Evolutionary conservation across 1,284 basidiomycete species (phyloP).

Genomic region (Apiotrichum siamense): DNA sequence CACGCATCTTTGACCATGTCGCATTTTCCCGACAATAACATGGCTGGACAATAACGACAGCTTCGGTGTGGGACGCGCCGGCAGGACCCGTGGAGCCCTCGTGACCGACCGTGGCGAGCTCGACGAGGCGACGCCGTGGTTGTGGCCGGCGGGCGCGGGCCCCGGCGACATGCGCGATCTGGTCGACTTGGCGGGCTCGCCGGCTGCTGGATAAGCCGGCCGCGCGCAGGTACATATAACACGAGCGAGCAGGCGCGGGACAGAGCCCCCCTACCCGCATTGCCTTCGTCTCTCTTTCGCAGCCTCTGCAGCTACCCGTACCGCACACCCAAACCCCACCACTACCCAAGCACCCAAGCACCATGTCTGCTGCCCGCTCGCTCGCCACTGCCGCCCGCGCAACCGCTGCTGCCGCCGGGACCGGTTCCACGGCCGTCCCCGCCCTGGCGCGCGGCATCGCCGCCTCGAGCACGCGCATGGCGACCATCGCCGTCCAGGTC

Average conservation of each 20-base stretch:
- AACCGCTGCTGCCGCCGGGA: too few species aligned
- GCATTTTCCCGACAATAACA: too few species aligned
- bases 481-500: not conserved
- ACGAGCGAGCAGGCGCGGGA: not conserved
- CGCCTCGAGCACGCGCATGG: not conserved
- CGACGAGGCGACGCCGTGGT: not conserved
- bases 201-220: too few species aligned
- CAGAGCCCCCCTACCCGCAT: not conserved
- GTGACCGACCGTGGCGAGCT: too few species aligned
- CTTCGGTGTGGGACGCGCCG: too few species aligned
- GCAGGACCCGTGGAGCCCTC: too few species aligned
- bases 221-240: too few species aligned
- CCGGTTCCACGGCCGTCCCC: not conserved
- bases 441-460: not conserved
- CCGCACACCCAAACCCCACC: not conserved
- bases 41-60: too few species aligned
- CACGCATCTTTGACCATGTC: too few species aligned
- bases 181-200: too few species aligned
- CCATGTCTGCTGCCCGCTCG: not conserved
- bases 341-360: too few species aligned
- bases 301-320: not conserved
- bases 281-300: not conserved
- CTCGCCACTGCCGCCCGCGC: not conserved
- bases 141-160: not conserved
- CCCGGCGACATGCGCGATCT: too few species aligned